Base-by-base conservation (phyloP, 2,329 filamentous ascomycete genomes). In the Xylaria sp. region DNA sequence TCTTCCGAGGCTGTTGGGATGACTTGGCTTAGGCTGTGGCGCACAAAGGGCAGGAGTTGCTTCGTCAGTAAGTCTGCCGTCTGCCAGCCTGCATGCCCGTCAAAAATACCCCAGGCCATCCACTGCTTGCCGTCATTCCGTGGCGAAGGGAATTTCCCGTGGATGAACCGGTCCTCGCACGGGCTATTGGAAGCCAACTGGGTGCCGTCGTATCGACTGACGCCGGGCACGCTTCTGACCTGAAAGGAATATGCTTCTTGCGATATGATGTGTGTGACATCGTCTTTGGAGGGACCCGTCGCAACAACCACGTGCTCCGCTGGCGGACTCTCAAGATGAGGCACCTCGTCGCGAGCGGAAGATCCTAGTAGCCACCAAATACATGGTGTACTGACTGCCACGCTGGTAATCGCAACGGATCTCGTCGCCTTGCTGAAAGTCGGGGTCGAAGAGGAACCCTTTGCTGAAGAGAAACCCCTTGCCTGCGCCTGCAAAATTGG, bases 71-170 rank as follows among this genome's bases (percentile, higher is more conserved):
- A 3, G 5, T 62, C 48, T 21, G 60, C 35, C 25, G 60, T 62
- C 32, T 44, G 16, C 48, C 25, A 44, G 35, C 48, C 48, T 9
- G 12, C 5, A 10, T 54, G 35, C n/a, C 60, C 60, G 23, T 35
- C 48, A 18, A 62, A 62, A 25, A 62, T 44, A 5, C 35, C 60
- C 60, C 60, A 62, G 16, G 48, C 23, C 16, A 62, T 44, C 60
- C 60, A 62, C 8, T 62, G 23, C 5, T 5, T 29, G 25, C 35
- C 35, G 35, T 47, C 50, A 8, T 44, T 16, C 21, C 5, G 44
- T 1, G 60, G 60, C 10, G 60, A 47, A 29, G 60, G 48, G 25
- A 62, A 62, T 54, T 32, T 44, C 4, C 48, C 60, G 13, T 62
- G 60, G 1, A 9, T 29, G 35, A 54, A 54, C 25, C 60, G 60